Base-by-base conservation (phyloP, 345 rosid genomes). In the Brassica rapa region DNA sequence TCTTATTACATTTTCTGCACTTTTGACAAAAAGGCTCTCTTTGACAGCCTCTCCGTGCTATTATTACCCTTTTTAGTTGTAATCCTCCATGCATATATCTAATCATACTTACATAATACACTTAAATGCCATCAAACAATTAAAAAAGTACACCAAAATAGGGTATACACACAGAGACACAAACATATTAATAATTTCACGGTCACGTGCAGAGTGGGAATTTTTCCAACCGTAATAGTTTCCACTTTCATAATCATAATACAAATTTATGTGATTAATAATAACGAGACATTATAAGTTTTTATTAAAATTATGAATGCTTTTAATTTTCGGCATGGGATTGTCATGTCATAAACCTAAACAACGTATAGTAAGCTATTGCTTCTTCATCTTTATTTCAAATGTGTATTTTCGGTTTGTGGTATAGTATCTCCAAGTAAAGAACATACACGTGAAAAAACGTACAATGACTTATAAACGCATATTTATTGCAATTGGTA, bases 31-130 rank as follows among this genome's bases (percentile, higher is more conserved):
- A 80, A 73, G 62, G 73, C 8, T 27, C 66, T 9, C 19, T 73
- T 74, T 74, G 62, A 66, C 63, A 72, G 78, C 80, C 57, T 74
- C 64, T 64, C 77, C 65, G 78, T 78, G 82, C 86, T 71, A 79
- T 73, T 68, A 73, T 74, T 68, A 79, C 71, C 71, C 37, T 73
- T 79, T 74, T 68, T 62, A 53, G 78, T 79, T 68, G 60, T 73
- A 73, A 79, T 79, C 82, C 35, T 73, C 74, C 83, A 70, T 64
- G 79, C 83, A 80, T 57, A 55, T 30, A 55, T 61, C 25, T 73
- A 79, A 79, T 73, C 74, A 79, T 73, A 79, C 60, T 25, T 62
- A 32, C 59, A 67, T 67, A 33, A 41, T 77, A 49, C 37, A 76
- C 33, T 33, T 41, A 19, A 59, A 12, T 37, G 62, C 29, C 62